Percentiles rank a stretch among this genome's conserved stretches.
Evolutionary conservation across 179 eudicot genomes (phyloP).

Genomic region (Corrigiola litoralis): DNA sequence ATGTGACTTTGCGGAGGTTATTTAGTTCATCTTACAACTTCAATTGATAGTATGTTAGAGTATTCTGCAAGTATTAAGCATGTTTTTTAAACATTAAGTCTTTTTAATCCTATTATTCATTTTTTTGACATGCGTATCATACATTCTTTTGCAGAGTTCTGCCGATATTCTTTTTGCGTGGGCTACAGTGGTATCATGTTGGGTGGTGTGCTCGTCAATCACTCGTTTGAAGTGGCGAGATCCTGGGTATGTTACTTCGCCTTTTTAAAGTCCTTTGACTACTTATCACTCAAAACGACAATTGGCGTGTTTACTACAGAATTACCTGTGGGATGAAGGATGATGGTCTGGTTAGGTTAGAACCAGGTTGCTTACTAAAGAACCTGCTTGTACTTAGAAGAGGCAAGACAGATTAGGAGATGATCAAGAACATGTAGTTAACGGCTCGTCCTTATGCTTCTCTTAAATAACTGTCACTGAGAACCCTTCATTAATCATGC

Average conservation of each 20-base stretch:
- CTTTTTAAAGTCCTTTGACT: neutral
- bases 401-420: too few relatives aligned
- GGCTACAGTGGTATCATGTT: slow-evolving; percentile 41
- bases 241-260: slow-evolving; percentile 40
- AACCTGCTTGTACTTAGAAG: neutral
- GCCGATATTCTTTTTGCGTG: slow-evolving; percentile 58
- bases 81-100: too few relatives aligned
- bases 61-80: neutral
- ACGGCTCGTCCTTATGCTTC: too few relatives aligned
- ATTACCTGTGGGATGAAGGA: neutral
- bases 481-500: too few relatives aligned
- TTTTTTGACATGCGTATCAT: slow-evolving; percentile 6
- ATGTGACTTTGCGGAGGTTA: neutral
- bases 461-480: too few relatives aligned
- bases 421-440: too few relatives aligned
- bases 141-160: slow-evolving; percentile 55
- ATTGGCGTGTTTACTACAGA: neutral
- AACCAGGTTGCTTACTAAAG: neutral
- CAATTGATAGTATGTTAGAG: neutral
- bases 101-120: neutral
- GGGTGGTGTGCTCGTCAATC: slow-evolving; percentile 34
- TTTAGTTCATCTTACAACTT: neutral
- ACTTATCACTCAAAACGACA: neutral
- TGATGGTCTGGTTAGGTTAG: neutral
- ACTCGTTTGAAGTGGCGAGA: slow-evolving; percentile 29